A percentile compares a stretch with the other conserved stretches of the same genome.
Evolutionary conservation across 1,284 basidiomycete genomes (phyloP).

Genomic region (Trichosporon ovoides): DNA sequence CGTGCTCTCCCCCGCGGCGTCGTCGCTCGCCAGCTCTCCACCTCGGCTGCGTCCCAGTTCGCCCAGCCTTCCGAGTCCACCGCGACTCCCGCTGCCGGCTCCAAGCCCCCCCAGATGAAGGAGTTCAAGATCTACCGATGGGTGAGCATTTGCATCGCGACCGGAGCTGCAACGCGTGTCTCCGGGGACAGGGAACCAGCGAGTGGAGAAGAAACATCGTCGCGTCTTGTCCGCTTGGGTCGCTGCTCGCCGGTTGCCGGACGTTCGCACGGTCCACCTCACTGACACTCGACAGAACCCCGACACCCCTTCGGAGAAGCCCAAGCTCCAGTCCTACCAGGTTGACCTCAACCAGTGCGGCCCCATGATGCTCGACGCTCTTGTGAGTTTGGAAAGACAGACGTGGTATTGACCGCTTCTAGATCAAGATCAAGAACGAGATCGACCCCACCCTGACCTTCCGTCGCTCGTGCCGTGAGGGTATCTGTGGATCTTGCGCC

Average conservation of each 20-base stretch:
- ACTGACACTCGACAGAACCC: slow-evolving; percentile 64
- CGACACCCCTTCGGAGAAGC: slow-evolving; percentile 88
- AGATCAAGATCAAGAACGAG: slow-evolving; percentile 99
- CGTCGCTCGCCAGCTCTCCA: slow-evolving; percentile 30
- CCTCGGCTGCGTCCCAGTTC: slow-evolving; percentile 28
- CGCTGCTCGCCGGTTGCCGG: background rate
- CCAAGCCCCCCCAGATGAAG: slow-evolving; percentile 57
- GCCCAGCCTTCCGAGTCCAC: slow-evolving; percentile 31
- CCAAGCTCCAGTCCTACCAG: slow-evolving; percentile 82
- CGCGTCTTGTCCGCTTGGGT: background rate
- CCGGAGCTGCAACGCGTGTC: background rate
- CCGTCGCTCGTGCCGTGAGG: slow-evolving; percentile 93
- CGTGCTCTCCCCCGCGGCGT: slow-evolving; percentile 16
- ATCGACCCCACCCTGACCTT: slow-evolving; percentile 94
- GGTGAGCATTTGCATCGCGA: slow-evolving; percentile 54
- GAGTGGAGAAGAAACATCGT: background rate
- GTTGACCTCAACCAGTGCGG: slow-evolving; percentile 93
- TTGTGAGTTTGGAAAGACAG: slow-evolving; percentile 32
- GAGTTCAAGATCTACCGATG: slow-evolving; percentile 97
- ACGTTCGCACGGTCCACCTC: background rate
- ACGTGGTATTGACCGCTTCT: slow-evolving; percentile 27
- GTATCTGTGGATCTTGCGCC: slow-evolving; percentile 96
- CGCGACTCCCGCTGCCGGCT: slow-evolving; percentile 26
- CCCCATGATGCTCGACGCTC: slow-evolving; percentile 75
- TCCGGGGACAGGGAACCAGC: too few relatives aligned